Conservation (phyloP, 305 asterid species). For the Fraxinus dipetala region DNA sequence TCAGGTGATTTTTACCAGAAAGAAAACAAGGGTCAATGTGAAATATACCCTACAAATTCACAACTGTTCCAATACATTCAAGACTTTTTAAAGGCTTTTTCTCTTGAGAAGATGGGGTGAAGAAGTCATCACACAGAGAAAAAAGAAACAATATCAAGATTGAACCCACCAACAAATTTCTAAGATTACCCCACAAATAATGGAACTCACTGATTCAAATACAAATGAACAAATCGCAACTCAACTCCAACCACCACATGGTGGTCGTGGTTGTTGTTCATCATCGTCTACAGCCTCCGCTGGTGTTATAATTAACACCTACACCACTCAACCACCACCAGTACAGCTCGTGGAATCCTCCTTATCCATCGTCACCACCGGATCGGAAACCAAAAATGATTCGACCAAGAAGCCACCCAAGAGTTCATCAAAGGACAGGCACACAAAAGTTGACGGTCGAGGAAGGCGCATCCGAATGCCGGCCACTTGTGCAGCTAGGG, state of each 20-base stretch:
- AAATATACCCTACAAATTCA: neutral
- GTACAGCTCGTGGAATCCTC: conserved; percentile 26
- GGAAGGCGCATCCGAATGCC: conserved; percentile 46
- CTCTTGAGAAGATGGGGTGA: conserved; percentile 25
- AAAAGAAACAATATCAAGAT: conserved; percentile 30
- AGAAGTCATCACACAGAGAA: conserved; percentile 3
- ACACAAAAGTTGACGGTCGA: conserved; percentile 41
- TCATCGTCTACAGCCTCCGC: conserved; percentile 23
- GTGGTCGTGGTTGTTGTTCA: neutral
- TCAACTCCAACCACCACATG: conserved; percentile 20
- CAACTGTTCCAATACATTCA: neutral
- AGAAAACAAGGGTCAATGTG: neutral
- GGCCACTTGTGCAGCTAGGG: conserved; percentile 37
- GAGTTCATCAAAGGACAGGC: conserved; percentile 36
- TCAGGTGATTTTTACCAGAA: neutral
- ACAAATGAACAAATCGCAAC: conserved; percentile 33
- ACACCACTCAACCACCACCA: conserved; percentile 18
- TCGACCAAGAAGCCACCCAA: conserved; percentile 26
- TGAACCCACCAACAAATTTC: conserved; percentile 64
- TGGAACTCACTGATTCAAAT: conserved; percentile 61
- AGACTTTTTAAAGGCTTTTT: neutral
- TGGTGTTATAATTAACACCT: neutral
- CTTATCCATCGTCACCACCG: conserved; percentile 24
- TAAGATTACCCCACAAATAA: conserved; percentile 45
- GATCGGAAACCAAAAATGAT: conserved; percentile 44